A percentile compares a stretch with the other conserved stretches of the same genome.
Evolutionary conservation across 768 basidiomycete species (phyloP).

Genomic region (Tricholoma matsutake): DNA sequence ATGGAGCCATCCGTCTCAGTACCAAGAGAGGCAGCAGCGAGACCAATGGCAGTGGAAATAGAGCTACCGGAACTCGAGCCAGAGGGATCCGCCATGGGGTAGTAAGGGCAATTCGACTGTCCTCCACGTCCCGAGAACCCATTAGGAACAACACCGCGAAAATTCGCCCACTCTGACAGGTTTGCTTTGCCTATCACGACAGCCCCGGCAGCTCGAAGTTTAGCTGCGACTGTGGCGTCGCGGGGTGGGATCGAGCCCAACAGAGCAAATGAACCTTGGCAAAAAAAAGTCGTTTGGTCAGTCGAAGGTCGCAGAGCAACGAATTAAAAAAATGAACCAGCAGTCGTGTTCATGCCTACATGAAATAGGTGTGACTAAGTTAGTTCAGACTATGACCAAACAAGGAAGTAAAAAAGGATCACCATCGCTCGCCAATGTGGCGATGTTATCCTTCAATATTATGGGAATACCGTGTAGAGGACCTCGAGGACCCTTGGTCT

Average conservation of each 20-base stretch:
- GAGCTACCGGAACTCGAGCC: conserved; percentile 62
- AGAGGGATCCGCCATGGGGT: conserved; percentile 48
- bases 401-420: not conserved
- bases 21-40: conserved; percentile 45
- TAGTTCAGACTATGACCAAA: no score
- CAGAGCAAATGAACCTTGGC: conserved; percentile 36
- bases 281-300: no score
- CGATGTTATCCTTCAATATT: conserved; percentile 53
- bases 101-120: conserved; percentile 49
- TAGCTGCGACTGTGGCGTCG: conserved; percentile 44
- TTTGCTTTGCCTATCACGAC: conserved; percentile 55
- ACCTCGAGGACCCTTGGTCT: conserved; percentile 39
- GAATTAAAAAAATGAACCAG: conserved; percentile 21
- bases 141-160: conserved; percentile 41
- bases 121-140: conserved; percentile 62
- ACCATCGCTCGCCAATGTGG: conserved; percentile 44
- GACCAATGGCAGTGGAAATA: conserved; percentile 49
- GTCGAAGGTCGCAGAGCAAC: no score
- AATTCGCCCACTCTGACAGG: conserved; percentile 52
- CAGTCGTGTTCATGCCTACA: conserved; percentile 45
- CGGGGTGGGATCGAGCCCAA: conserved; percentile 41
- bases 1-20: conserved; percentile 57
- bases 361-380: no score
- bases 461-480: conserved; percentile 53
- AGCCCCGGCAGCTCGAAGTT: conserved; percentile 40